Percentiles rank a stretch among this genome's conserved stretches.
These are phyloP conservation scores for Phytophthora pini DNA, from an alignment of 352 stramenopile genomes.

Conservation along the genomic window DNA sequence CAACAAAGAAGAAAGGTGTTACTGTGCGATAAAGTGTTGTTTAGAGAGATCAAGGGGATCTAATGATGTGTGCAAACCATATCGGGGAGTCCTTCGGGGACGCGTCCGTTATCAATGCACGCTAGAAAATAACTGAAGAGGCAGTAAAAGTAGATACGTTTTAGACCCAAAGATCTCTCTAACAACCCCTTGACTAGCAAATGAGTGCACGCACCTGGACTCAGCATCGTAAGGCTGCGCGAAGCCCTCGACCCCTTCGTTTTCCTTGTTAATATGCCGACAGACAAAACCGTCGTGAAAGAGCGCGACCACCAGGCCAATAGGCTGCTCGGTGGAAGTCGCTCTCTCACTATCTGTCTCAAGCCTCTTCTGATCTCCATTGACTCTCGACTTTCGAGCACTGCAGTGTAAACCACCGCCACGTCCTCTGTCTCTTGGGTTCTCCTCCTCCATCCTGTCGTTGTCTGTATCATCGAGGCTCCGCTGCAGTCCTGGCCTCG, in stretches of 20 bases:
- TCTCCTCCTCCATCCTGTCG: not conserved
- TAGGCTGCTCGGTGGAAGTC: slow-evolving; percentile 4
- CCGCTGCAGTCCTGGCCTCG: not conserved
- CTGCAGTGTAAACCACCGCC: not conserved
- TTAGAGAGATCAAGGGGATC: not conserved
- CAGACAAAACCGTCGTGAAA: slow-evolving; percentile 77
- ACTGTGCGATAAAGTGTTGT: slow-evolving; percentile 2
- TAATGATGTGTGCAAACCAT: slow-evolving; percentile 45
- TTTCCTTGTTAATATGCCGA: slow-evolving; percentile 58
- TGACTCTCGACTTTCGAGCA: slow-evolving; percentile 4
- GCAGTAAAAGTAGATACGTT: slow-evolving; percentile 18
- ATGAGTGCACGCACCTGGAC: slow-evolving; percentile 46
- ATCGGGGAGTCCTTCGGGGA: slow-evolving; percentile 65
- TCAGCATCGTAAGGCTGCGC: slow-evolving; percentile 76
- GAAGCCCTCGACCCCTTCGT: slow-evolving; percentile 66
- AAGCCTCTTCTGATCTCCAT: slow-evolving; percentile 5
- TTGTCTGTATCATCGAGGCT: not conserved
- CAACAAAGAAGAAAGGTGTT: slow-evolving; percentile 16
- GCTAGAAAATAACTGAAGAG: slow-evolving; percentile 66
- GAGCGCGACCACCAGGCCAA: slow-evolving; percentile 57
- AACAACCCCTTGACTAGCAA: slow-evolving; percentile 4
- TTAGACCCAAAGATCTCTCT: slow-evolving; percentile 14
- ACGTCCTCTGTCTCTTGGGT: not conserved
- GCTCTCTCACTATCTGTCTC: not conserved
- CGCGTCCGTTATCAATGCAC: slow-evolving; percentile 53